Percentiles rank a stretch among this genome's conserved stretches.
Conservation (phyloP, 1,139 yeast genomes). For the Diutina scorzettiae region DNA sequence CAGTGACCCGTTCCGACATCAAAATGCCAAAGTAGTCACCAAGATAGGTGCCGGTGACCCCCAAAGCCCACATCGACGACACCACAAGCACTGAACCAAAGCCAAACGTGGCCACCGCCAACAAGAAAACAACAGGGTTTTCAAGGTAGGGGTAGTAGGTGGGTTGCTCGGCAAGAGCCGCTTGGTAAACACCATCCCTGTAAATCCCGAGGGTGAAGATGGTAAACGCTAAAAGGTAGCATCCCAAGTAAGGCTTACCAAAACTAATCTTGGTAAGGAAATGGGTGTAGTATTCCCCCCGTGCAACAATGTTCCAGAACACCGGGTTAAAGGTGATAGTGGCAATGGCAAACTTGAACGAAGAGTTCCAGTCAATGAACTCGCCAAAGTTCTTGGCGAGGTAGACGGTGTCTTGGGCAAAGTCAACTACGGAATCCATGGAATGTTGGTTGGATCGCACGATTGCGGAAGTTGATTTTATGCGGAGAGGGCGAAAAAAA, state of each 20-base stretch:
- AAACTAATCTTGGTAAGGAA: constrained; percentile 53
- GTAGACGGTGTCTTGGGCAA: constrained; percentile 7
- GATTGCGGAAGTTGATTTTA: neutral
- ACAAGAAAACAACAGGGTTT: constrained; percentile 20
- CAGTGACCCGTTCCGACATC: constrained; percentile 83
- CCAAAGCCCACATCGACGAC: constrained; percentile 85
- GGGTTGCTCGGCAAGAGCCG: constrained; percentile 40
- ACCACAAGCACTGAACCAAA: constrained; percentile 73
- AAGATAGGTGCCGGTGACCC: constrained; percentile 89
- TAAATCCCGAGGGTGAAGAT: constrained; percentile 76
- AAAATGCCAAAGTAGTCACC: constrained; percentile 97
- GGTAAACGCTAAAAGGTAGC: constrained; percentile 69
- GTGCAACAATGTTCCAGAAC: constrained; percentile 90
- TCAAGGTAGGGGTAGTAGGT: constrained; percentile 39
- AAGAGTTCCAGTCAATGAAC: constrained; percentile 16
- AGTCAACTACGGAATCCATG: neutral
- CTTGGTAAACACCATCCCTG: constrained; percentile 67
- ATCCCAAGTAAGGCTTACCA: constrained; percentile 66
- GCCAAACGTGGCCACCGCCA: constrained; percentile 33
- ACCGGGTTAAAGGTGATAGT: constrained; percentile 84
- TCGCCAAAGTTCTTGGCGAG: constrained; percentile 14
- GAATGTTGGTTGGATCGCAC: neutral
- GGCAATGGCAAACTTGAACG: constrained; percentile 28
- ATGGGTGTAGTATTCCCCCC: constrained; percentile 69
- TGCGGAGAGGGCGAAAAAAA: neutral